A percentile compares a stretch with the other conserved stretches of the same genome.
These are phyloP conservation scores for Xylariales sp. DNA, from an alignment of 2,329 filamentous ascomycete species.

Conservation along the genomic window DNA sequence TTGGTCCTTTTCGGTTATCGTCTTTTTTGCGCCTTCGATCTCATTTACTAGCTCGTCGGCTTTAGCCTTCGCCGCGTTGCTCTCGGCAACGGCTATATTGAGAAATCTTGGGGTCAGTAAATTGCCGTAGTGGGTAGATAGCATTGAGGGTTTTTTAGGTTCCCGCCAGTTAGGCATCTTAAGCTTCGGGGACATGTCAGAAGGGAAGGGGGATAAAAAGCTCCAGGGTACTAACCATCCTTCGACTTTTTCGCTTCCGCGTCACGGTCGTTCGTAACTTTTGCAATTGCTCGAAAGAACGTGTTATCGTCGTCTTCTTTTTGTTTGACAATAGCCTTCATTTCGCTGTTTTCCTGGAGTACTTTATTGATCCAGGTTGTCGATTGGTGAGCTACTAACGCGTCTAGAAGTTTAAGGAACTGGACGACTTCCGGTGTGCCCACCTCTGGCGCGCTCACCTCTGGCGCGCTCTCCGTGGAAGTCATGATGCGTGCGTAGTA, in stretches of 20 bases:
- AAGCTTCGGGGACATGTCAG: too few relatives aligned
- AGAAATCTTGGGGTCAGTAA: too few relatives aligned
- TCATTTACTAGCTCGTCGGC: slow-evolving; percentile 13
- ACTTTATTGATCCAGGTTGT: slow-evolving; percentile 25
- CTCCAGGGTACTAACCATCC: too few relatives aligned
- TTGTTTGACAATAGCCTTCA: slow-evolving; percentile 20
- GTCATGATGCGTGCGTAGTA: slow-evolving; percentile 20
- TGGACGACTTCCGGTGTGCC: slow-evolving; percentile 8
- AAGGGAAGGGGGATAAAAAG: too few relatives aligned
- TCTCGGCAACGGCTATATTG: slow-evolving; percentile 15
- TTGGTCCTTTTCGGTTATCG: slow-evolving; percentile 26
- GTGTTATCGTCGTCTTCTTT: slow-evolving; percentile 8
- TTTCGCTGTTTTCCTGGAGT: slow-evolving; percentile 21
- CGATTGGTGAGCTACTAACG: slow-evolving; percentile 14
- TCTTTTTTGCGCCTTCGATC: slow-evolving; percentile 26
- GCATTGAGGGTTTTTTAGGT: too few relatives aligned
- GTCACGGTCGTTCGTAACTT: slow-evolving; percentile 11
- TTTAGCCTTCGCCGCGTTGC: slow-evolving; percentile 20
- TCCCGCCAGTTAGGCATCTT: too few relatives aligned
- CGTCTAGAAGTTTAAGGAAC: slow-evolving; percentile 26
- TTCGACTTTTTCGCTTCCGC: background rate
- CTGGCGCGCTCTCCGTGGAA: background rate
- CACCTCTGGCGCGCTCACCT: slow-evolving; percentile 4
- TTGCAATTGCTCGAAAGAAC: slow-evolving; percentile 1
- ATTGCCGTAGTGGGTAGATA: too few relatives aligned